Evolutionary conservation across 208 protist species (phyloP), one percentile per base, ranked within the genome.

Genomic region (Endotrypanum monterogeii): DNA sequence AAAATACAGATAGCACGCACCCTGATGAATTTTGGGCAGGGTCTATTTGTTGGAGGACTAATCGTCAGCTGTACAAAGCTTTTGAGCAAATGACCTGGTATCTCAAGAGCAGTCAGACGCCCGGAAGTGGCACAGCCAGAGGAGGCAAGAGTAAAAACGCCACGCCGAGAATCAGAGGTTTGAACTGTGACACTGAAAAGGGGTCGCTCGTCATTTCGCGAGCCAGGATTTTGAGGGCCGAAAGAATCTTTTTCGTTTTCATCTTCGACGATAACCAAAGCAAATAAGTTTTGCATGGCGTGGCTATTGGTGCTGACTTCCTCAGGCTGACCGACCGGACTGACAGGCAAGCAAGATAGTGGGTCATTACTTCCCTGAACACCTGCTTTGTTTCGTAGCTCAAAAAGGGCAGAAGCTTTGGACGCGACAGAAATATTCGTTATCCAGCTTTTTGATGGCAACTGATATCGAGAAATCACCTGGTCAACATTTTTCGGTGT

Each of bases 361-460:
- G 56, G 9, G 8, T 37, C 20, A 18, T 50, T 56, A 20, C 16
- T 9, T 28, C 20, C 20, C 50, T 7, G 66, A 18, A 70, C 28
- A 20, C 41, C 66, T 23, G 16, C 12, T 25, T 30, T 11, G 30
- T 55, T 41, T 46, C 48, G 54, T 14, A 74, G 16, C 25, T 66
- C 41, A 14, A 80, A 60, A 71, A 80, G 8, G 3, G 55, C 69
- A n/a, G 0, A 52, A 25, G 76, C 76, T 23, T 30, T 32, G 3
- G 7, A 32, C 20, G 76, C 20, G 4, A 75, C 35, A 41, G 55
- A 23, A 7, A 56, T 67, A 16, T 60, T 71, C 9, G 76, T 80
- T 6, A 75, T 62, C 76, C 76, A 80, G 55, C 76, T 67, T 23
- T 80, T 80, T 1, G 76, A 75, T 8, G 76, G 39, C n/a, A 74